A percentile compares a stretch with the other conserved stretches of the same genome.
These are phyloP conservation scores for Coemansia sp. DNA, from an alignment of 192 early-diverging fungal genomes.

Conservation along the genomic window DNA sequence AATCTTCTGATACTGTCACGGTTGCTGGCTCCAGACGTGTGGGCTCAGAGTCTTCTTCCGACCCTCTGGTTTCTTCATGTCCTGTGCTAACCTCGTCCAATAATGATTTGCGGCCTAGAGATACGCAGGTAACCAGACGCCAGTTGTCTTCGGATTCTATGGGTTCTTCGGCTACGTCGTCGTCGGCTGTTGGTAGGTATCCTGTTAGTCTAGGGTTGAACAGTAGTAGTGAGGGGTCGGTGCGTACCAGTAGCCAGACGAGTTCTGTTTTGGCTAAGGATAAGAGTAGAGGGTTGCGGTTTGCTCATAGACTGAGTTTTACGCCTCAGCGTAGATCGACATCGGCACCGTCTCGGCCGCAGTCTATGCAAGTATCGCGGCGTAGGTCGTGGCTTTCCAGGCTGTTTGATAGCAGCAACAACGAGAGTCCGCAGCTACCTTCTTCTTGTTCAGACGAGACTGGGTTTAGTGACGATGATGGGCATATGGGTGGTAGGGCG, in stretches of 20 bases:
- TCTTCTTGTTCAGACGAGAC: background rate
- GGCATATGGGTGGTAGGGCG: slow-evolving; percentile 5
- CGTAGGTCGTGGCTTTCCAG: slow-evolving; percentile 37
- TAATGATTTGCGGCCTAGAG: background rate
- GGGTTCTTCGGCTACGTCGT: background rate
- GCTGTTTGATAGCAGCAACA: slow-evolving; percentile 26
- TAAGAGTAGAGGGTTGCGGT: background rate
- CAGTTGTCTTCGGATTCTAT: slow-evolving; percentile 15
- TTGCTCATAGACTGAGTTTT: slow-evolving; percentile 24
- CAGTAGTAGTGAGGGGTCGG: slow-evolving; percentile 1
- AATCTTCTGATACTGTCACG: background rate
- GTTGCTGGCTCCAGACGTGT: background rate
- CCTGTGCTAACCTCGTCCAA: slow-evolving; percentile 22
- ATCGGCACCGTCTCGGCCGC: slow-evolving; percentile 44
- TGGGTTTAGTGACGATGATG: slow-evolving; percentile 3
- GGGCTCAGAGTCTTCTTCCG: slow-evolving; percentile 13
- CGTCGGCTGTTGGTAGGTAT: slow-evolving; percentile 19
- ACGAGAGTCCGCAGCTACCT: background rate
- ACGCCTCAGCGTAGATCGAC: slow-evolving; percentile 39
- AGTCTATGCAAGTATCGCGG: slow-evolving; percentile 41
- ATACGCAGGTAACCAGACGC: slow-evolving; percentile 1
- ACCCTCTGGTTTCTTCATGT: slow-evolving; percentile 37
- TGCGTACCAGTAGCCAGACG: slow-evolving; percentile 3
- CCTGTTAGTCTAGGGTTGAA: slow-evolving; percentile 19
- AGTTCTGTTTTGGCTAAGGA: background rate